Percentiles rank a stretch among this genome's conserved stretches.
These are phyloP conservation scores for Kalanchoe fedtschenkoi DNA, from an alignment of 164 flowering plant species.

Conservation along the genomic window DNA sequence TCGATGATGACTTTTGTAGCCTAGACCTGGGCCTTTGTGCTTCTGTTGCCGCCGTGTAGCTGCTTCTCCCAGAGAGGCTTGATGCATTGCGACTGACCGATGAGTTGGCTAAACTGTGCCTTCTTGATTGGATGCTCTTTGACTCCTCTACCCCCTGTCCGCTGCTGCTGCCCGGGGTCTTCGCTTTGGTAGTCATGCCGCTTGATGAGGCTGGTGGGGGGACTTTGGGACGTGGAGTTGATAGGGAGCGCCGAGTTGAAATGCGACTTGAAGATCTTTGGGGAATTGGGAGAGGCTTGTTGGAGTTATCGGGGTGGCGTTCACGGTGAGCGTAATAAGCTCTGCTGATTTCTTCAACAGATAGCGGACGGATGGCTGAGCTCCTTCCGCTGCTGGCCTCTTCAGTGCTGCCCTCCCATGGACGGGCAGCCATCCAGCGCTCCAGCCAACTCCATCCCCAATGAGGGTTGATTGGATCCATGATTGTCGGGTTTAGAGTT, in stretches of 20 bases:
- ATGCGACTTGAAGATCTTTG: slow-evolving; percentile 1
- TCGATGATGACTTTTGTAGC: too few relatives aligned
- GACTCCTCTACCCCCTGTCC: too few relatives aligned
- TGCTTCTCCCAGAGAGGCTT: too few relatives aligned
- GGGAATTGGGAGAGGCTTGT: neutral
- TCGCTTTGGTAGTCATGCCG: neutral
- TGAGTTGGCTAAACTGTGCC: too few relatives aligned
- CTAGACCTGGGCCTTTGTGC: too few relatives aligned
- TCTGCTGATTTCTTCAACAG: slow-evolving; percentile 31
- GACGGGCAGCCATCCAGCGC: slow-evolving; percentile 77
- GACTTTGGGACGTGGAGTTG: neutral
- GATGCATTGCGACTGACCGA: too few relatives aligned
- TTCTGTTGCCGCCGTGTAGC: too few relatives aligned
- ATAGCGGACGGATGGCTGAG: slow-evolving; percentile 21
- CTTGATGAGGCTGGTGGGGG: neutral
- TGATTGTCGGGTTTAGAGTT: slow-evolving; percentile 36
- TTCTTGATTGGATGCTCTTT: too few relatives aligned
- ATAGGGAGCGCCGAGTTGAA: neutral
- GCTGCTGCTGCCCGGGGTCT: neutral
- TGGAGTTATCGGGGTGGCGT: slow-evolving; percentile 23
- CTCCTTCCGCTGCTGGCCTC: slow-evolving; percentile 38
- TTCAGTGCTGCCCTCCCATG: slow-evolving; percentile 46
- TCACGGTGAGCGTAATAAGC: slow-evolving; percentile 28
- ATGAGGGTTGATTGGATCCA: slow-evolving; percentile 60
- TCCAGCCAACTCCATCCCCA: slow-evolving; percentile 90